Base-by-base conservation (phyloP, 805 yeast species). In the Lachancea kluyveri region DNA sequence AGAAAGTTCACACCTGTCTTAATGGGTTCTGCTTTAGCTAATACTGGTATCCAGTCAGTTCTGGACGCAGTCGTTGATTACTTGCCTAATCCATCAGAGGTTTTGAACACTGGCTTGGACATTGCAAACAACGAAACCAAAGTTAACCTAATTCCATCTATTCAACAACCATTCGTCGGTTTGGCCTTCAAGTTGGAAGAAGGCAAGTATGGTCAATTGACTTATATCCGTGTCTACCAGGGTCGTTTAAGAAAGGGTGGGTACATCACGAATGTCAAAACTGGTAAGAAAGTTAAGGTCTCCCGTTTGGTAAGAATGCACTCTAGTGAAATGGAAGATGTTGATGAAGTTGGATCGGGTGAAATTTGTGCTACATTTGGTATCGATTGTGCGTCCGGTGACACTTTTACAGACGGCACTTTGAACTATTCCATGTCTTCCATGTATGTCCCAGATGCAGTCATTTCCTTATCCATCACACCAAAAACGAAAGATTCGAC, bases 321-420 rank as follows among this genome's bases (percentile, higher is more conserved):
- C 67, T 86, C 96, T 17, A 85, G 88, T 42, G 98, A 92, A 58
- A 88, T 92, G 97, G 98, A 92, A 67, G 99, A 92, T 57, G 92
- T 86, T 30, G 83, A 79, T 29, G 96, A 88, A 64, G 80, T 86
- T 52, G 92, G 90, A 14, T 90, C 97, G 18, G 99, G 99, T 59
- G 98, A 92, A 67, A 92, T 92, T 50, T 92, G 99, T 67, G 99
- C 99, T 34, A 90, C 97, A 37, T 92, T 92, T 51, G 99, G 99
- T 64, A 84, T 92, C 47, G 98, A 92, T 60, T 92, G 99, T 72
- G 79, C 97, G 8, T 92, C 98, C 9, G 99, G 99, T 54, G 98
- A 92, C 55, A 86, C 97, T 9, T 92, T 92, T 62, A 80, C 95
- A 27, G 95, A 85, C 45, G 95, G 92, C 33, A 68, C 71, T 9